A percentile compares a stretch with the other conserved stretches of the same genome.
phyloP scores from a whole-genome alignment of 495 filamentous ascomycete species.

The Neurospora discreta region DNA sequence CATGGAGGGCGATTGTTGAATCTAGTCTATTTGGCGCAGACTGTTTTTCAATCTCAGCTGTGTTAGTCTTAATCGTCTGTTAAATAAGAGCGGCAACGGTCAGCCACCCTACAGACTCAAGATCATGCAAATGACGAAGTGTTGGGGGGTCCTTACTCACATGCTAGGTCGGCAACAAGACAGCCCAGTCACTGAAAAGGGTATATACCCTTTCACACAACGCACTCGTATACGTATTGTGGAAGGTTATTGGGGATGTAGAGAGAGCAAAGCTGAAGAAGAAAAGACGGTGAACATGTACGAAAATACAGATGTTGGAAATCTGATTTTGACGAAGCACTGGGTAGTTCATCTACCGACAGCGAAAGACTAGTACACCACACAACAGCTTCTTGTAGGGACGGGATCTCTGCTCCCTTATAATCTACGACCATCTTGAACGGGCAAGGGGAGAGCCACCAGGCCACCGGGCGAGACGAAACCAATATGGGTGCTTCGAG shows the following conservation, averaged over 20 bases:
- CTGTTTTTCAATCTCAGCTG: neutral
- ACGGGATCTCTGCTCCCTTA: neutral
- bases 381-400: neutral
- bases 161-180: neutral
- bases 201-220: neutral
- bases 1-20: slow-evolving; percentile 3
- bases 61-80: neutral
- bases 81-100: neutral
- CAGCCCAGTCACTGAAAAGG: neutral
- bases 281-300: neutral
- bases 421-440: neutral
- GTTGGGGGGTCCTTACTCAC: neutral
- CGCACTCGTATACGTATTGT: neutral
- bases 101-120: neutral
- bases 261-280: neutral
- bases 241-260: neutral
- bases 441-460: neutral
- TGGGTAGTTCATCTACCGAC: neutral
- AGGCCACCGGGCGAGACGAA: neutral
- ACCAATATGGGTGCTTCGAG: neutral
- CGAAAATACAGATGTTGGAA: neutral
- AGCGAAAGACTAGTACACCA: neutral
- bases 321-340: neutral
- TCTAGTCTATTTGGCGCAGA: neutral
- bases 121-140: neutral